These are phyloP conservation scores for Coemansia sp. DNA, from an alignment of 192 early-diverging fungal genomes.

Conservation along the genomic window DNA sequence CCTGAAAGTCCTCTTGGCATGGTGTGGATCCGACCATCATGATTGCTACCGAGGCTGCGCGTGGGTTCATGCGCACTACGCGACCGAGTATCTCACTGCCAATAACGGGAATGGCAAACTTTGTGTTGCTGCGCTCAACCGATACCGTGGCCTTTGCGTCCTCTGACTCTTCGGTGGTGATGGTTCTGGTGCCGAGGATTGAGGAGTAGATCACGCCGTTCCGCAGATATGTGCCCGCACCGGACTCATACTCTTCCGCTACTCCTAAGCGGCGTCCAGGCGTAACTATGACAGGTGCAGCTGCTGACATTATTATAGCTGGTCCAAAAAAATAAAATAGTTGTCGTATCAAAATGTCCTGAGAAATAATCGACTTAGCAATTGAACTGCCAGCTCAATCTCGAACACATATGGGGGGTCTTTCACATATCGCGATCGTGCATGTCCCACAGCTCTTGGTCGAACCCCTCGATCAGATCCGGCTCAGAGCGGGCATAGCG, in stretches of 20 bases:
- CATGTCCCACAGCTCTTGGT: conserved; percentile 51
- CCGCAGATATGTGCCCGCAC: conserved; percentile 68
- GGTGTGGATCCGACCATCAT: conserved; percentile 84
- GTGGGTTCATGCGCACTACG: conserved; percentile 86
- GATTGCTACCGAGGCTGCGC: conserved; percentile 82
- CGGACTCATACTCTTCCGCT: conserved; percentile 63
- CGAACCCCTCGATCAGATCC: conserved; percentile 60
- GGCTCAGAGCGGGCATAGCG: conserved; percentile 56
- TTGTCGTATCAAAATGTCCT: not conserved
- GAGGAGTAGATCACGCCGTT: conserved; percentile 70
- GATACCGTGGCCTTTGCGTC: conserved; percentile 45
- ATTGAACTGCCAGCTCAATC: not conserved
- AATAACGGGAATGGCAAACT: conserved; percentile 73
- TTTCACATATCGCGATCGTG: not conserved
- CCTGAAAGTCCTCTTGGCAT: conserved; percentile 84
- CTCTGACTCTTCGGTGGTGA: conserved; percentile 1
- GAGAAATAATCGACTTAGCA: not conserved
- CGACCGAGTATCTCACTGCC: conserved; percentile 77
- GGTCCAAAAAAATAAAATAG: not conserved
- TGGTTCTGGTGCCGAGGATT: conserved; percentile 41
- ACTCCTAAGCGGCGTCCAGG: conserved; percentile 79
- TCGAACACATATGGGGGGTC: not conserved
- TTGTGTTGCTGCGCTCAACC: conserved; percentile 63
- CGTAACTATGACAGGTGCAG: conserved; percentile 52
- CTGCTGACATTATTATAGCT: conserved; percentile 6